Evolutionary conservation across 116 monocot genomes (phyloP).

Genomic region (Papilionanthe hybrid): DNA sequence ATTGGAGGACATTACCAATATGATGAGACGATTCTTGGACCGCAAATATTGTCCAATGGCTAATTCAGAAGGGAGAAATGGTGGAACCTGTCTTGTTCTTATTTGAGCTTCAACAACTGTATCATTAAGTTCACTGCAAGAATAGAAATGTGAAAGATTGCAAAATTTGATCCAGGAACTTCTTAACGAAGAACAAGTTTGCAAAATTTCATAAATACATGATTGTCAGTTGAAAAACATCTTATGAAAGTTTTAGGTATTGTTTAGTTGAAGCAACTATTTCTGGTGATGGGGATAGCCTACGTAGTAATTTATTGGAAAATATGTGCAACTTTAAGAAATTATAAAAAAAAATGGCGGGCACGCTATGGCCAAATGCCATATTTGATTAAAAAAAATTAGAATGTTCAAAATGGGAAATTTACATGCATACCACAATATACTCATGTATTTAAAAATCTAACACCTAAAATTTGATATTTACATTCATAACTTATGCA

Average conservation of each 20-base stretch:
- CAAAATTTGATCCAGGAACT: not conserved
- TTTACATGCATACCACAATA: too few species aligned
- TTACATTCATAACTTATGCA: too few species aligned
- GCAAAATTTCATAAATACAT: not conserved
- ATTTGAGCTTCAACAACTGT: slow-evolving; percentile 93
- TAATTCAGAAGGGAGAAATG: slow-evolving; percentile 45
- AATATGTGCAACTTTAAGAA: too few species aligned
- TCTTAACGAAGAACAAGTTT: not conserved
- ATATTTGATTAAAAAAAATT: too few species aligned
- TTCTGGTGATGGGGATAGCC: not conserved
- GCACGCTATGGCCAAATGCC: too few species aligned
- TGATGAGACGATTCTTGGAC: slow-evolving; percentile 81
- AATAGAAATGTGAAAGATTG: not conserved
- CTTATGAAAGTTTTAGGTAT: not conserved
- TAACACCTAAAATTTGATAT: too few species aligned
- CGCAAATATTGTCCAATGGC: slow-evolving; percentile 69
- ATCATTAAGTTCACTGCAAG: slow-evolving; percentile 88
- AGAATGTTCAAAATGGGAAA: too few species aligned
- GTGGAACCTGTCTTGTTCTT: slow-evolving; percentile 89
- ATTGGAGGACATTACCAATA: slow-evolving; percentile 54
- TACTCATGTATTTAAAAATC: too few species aligned
- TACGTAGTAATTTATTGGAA: too few species aligned
- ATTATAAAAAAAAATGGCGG: too few species aligned
- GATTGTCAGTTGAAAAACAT: not conserved
- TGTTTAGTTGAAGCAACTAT: not conserved